Conservation (phyloP, 176 grass and related monocot species). For the Oryza meyeriana region DNA sequence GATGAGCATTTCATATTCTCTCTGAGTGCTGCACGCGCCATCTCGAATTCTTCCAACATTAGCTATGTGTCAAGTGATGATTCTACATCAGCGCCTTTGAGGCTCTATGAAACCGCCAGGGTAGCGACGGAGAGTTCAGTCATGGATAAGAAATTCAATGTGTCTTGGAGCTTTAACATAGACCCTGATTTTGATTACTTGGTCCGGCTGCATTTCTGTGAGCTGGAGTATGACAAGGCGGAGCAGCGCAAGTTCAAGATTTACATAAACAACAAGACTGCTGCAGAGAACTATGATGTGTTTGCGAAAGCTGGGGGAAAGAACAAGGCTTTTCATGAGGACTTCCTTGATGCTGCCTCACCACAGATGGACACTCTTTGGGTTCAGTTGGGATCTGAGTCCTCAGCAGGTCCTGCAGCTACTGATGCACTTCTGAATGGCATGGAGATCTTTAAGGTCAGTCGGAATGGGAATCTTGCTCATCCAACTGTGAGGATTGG, state of each 20-base stretch:
- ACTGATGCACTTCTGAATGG: slow-evolving; percentile 84
- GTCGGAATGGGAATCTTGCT: slow-evolving; percentile 66
- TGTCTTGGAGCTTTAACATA: slow-evolving; percentile 74
- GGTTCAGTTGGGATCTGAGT: slow-evolving; percentile 86
- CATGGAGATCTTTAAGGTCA: slow-evolving; percentile 98
- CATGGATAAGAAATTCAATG: slow-evolving; percentile 79
- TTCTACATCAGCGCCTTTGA: slow-evolving; percentile 51
- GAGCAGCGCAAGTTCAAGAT: slow-evolving; percentile 85
- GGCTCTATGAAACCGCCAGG: slow-evolving; percentile 85
- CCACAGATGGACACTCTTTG: slow-evolving; percentile 76
- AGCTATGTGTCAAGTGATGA: slow-evolving; percentile 60
- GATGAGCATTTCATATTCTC: slow-evolving; percentile 78
- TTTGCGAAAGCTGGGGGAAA: slow-evolving; percentile 63
- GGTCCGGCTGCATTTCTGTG: slow-evolving; percentile 88
- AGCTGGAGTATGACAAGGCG: slow-evolving; percentile 63
- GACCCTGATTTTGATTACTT: slow-evolving; percentile 92
- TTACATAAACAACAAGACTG: slow-evolving; percentile 93
- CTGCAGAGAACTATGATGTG: slow-evolving; percentile 83
- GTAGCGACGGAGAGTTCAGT: slow-evolving; percentile 62
- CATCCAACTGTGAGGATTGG: slow-evolving; percentile 57
- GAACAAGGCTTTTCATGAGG: slow-evolving; percentile 94
- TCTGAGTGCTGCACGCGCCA: slow-evolving; percentile 56
- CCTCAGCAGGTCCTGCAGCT: slow-evolving; percentile 45
- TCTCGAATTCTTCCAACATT: slow-evolving; percentile 67
- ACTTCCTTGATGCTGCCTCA: slow-evolving; percentile 59